A percentile compares a stretch with the other conserved stretches of the same genome.
These are phyloP conservation scores for Pascua guehoae DNA, from an alignment of 1,284 basidiomycete genomes.

Conservation along the genomic window DNA sequence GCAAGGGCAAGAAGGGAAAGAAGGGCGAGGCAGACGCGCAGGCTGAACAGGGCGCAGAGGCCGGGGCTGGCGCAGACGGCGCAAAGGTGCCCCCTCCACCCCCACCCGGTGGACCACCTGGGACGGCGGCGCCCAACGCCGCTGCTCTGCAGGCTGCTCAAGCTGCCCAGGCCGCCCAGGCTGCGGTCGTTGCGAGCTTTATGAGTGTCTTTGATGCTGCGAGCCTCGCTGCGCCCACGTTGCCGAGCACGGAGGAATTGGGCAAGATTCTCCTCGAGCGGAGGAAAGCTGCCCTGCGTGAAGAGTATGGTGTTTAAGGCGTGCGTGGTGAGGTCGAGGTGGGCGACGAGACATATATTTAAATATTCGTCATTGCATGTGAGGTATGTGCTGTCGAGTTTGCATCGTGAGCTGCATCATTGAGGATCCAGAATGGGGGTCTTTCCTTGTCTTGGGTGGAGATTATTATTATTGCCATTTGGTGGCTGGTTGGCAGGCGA, in stretches of 20 bases:
- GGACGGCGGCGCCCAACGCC: too few relatives aligned
- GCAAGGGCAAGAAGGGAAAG: slow-evolving; percentile 8
- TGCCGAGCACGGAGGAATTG: slow-evolving; percentile 74
- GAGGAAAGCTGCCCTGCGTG: slow-evolving; percentile 75
- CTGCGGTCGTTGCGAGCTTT: slow-evolving; percentile 48
- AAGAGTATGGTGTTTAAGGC: slow-evolving; percentile 60
- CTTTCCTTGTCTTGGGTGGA: too few relatives aligned
- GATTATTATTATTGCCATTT: too few relatives aligned
- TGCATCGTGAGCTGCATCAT: too few relatives aligned
- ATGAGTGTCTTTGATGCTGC: slow-evolving; percentile 71
- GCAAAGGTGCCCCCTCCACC: slow-evolving; percentile 17
- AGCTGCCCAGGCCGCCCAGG: slow-evolving; percentile 21
- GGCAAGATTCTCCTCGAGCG: slow-evolving; percentile 70
- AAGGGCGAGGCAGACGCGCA: slow-evolving; percentile 48
- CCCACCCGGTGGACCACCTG: slow-evolving; percentile 14
- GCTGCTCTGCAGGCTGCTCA: slow-evolving; percentile 4
- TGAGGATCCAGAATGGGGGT: too few relatives aligned
- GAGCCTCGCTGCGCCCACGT: slow-evolving; percentile 67
- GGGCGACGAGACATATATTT: too few relatives aligned
- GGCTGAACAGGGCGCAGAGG: slow-evolving; percentile 58
- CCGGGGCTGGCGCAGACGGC: slow-evolving; percentile 32
- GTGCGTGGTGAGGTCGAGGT: too few relatives aligned
- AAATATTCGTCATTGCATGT: too few relatives aligned
- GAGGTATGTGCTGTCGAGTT: too few relatives aligned
- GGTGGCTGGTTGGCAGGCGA: too few relatives aligned